These are phyloP conservation scores for Datisca glomerata DNA, from an alignment of 306 rosid genomes.

Conservation along the genomic window DNA sequence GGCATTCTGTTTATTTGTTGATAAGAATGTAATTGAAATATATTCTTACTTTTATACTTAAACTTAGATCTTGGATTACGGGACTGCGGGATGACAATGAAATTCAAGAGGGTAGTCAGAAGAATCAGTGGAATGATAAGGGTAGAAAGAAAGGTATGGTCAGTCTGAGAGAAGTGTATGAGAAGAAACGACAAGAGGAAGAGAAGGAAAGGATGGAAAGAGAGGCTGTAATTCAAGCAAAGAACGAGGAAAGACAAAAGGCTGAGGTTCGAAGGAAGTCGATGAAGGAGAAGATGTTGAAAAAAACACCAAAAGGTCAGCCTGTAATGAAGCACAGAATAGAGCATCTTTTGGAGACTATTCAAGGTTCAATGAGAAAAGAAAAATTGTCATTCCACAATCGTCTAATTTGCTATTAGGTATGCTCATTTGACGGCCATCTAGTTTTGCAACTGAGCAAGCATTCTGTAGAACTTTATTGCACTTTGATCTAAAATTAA, in stretches of 20 bases:
- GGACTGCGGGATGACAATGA: conserved; percentile 35
- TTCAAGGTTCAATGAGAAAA: conserved; percentile 36
- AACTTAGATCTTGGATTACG: too few species aligned
- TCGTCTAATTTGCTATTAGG: too few species aligned
- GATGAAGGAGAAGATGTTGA: conserved; percentile 44
- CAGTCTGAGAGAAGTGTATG: conserved; percentile 39
- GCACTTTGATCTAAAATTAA: too few species aligned
- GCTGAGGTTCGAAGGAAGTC: conserved; percentile 52
- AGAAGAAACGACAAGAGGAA: conserved; percentile 43
- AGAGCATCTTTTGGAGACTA: conserved; percentile 62
- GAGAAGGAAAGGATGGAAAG: conserved; percentile 55
- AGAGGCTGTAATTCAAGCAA: conserved; percentile 36
- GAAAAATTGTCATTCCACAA: too few species aligned
- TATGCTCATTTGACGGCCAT: too few species aligned
- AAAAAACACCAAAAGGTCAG: conserved; percentile 64
- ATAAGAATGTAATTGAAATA: too few species aligned
- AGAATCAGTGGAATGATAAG: conserved; percentile 16
- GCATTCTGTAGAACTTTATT: too few species aligned
- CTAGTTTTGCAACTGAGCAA: too few species aligned
- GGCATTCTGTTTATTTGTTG: too few species aligned
- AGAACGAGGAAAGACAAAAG: conserved; percentile 41
- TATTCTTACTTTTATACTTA: too few species aligned
- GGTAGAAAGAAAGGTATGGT: conserved; percentile 17
- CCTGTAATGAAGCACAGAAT: conserved; percentile 81
- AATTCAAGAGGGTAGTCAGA: conserved; percentile 12